Base-by-base conservation (phyloP, 257 asterid genomes). In the Fraxinus quadrangulata region DNA sequence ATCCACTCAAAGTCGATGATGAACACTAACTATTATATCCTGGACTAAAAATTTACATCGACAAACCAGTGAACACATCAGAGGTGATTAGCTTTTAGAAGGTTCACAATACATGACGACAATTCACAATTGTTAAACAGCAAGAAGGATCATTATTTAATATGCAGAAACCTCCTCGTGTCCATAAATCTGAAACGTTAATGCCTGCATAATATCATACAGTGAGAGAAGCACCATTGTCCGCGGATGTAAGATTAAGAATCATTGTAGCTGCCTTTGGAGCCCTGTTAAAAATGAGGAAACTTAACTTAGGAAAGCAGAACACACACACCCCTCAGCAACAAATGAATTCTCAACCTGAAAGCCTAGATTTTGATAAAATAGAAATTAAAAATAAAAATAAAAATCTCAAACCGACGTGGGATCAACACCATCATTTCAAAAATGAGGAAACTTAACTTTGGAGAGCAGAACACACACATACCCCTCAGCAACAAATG, bases 211-310 rank as follows among this genome's bases (percentile, higher is more conserved):
- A 39, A 8, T 72, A 21, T 89, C 82, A 92, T 67, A 92, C 98
- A 2, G 96, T 88, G 77, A 94, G 97, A 13, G 98, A 90, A 19
- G 98, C 91, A 70, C 98, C 98, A 34, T 94, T 94, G 82, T 92
- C 97, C 3, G 89, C 92, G 19, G 30, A 39, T 1, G 97, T 85
- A 66, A 92, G 91, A 87, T 92, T 92, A 73, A 94, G 94, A 80
- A 92, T 92, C 96, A 94, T 83, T 67, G 89, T 88, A 68, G 97
- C 96, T 72, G 98, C 98, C 87, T 86, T 88, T 33, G 98, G 97
- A 83, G 97, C 97, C 98, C 97, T 94, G 94, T 56, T 75, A 51
- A 61, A 40, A 65, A 26, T 72, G 75, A 39, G 6, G 63, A 79
- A 23, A 47, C 74, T 74, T 54, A 14, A 69, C 3, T 6, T 8